These are phyloP conservation scores for Cladophialophora bantiana DNA, from an alignment of 2,329 filamentous ascomycete species.

Conservation along the genomic window DNA sequence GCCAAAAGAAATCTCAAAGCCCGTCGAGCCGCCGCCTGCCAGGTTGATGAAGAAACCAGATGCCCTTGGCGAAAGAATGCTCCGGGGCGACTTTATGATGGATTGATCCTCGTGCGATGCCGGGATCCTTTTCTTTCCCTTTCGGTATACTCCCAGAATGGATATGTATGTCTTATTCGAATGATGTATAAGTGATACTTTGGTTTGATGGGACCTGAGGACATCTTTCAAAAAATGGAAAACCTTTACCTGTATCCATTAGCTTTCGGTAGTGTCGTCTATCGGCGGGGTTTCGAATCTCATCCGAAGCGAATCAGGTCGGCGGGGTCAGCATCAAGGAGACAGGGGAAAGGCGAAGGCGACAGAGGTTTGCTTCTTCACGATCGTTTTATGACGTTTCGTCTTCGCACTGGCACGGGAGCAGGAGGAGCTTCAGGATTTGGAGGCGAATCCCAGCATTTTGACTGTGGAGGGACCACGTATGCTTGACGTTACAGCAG, in stretches of 20 bases:
- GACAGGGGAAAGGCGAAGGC: background rate
- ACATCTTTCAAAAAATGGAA: background rate
- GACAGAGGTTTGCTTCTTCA: conserved; percentile 9
- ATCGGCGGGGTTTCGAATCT: conserved; percentile 3
- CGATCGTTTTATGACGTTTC: conserved; percentile 17
- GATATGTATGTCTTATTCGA: conserved; percentile 25
- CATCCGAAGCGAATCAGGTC: conserved; percentile 3
- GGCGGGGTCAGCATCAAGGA: background rate
- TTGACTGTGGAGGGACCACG: conserved; percentile 22
- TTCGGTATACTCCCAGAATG: conserved; percentile 13
- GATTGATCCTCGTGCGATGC: conserved; percentile 32
- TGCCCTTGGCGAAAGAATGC: conserved; percentile 93
- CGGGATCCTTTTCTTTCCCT: background rate
- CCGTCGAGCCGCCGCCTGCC: conserved; percentile 36
- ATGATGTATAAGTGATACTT: conserved; percentile 29
- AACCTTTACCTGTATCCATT: conserved; percentile 20
- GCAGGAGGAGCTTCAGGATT: background rate
- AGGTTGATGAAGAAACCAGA: conserved; percentile 74
- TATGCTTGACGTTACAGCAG: conserved; percentile 38
- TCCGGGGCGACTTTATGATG: conserved; percentile 95
- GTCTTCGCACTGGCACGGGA: background rate
- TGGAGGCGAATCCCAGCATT: conserved; percentile 1
- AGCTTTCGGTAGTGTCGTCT: conserved; percentile 15
- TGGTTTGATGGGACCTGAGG: conserved; percentile 2
- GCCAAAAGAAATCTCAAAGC: conserved; percentile 50